Evolutionary conservation across 805 yeast species (phyloP).

Genomic region (Saccharomycopsis sp.): DNA sequence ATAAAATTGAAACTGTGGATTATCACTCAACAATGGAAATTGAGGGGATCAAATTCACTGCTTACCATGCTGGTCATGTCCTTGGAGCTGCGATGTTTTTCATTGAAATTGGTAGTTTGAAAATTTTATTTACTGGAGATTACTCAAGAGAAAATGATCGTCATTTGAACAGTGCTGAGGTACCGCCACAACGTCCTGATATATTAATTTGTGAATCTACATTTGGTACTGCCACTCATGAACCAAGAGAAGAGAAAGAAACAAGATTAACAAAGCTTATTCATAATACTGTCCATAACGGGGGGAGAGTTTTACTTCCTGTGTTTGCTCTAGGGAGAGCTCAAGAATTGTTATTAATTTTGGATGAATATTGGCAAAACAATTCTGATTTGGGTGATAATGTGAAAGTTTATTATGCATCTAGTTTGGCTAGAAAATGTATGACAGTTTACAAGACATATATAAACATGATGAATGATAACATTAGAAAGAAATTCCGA

Average conservation of each 20-base stretch:
- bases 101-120: conserved; percentile 88
- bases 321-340: conserved; percentile 97
- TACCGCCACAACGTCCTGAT: conserved; percentile 84
- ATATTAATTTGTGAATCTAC: conserved; percentile 91
- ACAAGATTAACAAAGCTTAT: conserved; percentile 70
- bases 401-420: conserved; percentile 83
- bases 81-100: conserved; percentile 98
- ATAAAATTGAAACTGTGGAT: conserved; percentile 86
- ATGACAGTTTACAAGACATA: conserved; percentile 97
- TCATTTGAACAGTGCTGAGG: conserved; percentile 91
- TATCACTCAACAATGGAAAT: conserved; percentile 93
- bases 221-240: conserved; percentile 96
- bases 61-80: conserved; percentile 99
- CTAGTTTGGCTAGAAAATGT: conserved; percentile 89
- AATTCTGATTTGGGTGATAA: conserved; percentile 79
- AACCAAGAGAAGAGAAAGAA: conserved; percentile 83
- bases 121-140: conserved; percentile 90
- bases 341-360: conserved; percentile 80
- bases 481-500: conserved; percentile 65
- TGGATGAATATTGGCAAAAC: conserved; percentile 91
- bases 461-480: conserved; percentile 95
- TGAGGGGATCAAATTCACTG: conserved; percentile 92
- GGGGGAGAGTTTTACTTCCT: conserved; percentile 89
- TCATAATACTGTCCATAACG: conserved; percentile 75
- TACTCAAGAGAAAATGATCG: conserved; percentile 94